Evolutionary conservation across 768 basidiomycete species (phyloP).

Genomic region (Collybia sordida): DNA sequence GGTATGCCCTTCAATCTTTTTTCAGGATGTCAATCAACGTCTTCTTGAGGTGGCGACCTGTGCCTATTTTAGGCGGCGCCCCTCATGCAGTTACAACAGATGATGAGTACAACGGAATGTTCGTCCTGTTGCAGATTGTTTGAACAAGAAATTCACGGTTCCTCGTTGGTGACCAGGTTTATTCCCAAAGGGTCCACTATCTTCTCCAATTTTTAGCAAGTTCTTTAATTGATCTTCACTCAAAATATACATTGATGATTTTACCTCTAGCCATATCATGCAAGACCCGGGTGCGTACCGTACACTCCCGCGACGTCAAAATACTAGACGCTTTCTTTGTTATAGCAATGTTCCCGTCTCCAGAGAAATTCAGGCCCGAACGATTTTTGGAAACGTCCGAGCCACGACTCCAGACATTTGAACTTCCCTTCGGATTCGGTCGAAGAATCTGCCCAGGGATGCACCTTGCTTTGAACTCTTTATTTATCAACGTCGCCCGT

Average conservation of each 20-base stretch:
- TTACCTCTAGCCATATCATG: slow-evolving; percentile 28
- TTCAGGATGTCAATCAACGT: not conserved
- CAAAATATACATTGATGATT: not conserved
- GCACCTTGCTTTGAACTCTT: slow-evolving; percentile 31
- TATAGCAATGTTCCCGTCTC: slow-evolving; percentile 27
- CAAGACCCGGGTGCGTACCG: slow-evolving; percentile 23
- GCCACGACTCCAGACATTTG: slow-evolving; percentile 28
- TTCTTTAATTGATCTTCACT: not conserved
- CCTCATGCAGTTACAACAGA: slow-evolving; percentile 37
- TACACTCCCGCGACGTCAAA: too few species aligned
- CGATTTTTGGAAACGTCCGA: slow-evolving; percentile 34
- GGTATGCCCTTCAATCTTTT: slow-evolving; percentile 7
- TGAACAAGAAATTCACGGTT: not conserved
- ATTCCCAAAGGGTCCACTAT: slow-evolving; percentile 39
- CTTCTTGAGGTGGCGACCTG: slow-evolving; percentile 13
- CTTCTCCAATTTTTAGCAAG: slow-evolving; percentile 34
- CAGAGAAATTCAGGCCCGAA: slow-evolving; percentile 37
- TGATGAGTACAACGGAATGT: slow-evolving; percentile 37
- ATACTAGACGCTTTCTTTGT: not conserved
- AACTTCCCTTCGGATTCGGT: slow-evolving; percentile 41
- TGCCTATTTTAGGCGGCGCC: slow-evolving; percentile 19
- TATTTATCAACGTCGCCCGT: slow-evolving; percentile 34
- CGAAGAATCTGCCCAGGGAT: slow-evolving; percentile 37
- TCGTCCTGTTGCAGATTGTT: not conserved
- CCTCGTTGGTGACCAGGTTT: slow-evolving; percentile 9